Evolutionary conservation across 441 rosid genomes (phyloP).

Genomic region (Adansonia gregorii): DNA sequence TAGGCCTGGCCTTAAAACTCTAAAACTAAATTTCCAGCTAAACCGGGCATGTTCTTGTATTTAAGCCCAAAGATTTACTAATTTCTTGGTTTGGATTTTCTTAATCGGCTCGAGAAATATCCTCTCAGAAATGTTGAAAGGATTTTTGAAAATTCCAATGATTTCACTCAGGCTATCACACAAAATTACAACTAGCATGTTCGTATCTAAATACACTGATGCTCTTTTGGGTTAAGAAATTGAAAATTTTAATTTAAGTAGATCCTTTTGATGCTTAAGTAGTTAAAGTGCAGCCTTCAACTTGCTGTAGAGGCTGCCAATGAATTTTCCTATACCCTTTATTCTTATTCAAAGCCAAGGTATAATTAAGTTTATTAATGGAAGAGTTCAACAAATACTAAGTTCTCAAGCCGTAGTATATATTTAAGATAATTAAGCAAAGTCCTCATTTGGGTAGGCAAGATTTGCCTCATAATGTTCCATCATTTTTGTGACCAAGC

Average conservation of each 20-base stretch:
- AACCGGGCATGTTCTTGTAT: neutral
- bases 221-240: no score
- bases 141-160: no score
- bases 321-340: neutral
- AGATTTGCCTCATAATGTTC: neutral
- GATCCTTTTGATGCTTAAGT: neutral
- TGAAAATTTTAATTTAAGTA: neutral
- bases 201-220: no score
- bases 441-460: no score
- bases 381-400: neutral
- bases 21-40: neutral
- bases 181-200: no score
- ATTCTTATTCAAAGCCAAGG: neutral
- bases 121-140: no score
- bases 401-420: neutral
- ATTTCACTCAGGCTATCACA: no score
- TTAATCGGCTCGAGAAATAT: no score
- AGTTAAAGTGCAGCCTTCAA: neutral
- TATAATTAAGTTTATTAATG: neutral
- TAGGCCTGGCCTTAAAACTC: neutral
- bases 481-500: slow-evolving; percentile 14
- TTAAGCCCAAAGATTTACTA: no score
- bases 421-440: neutral
- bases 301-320: neutral
- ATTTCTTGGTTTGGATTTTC: no score